These are phyloP conservation scores for Skeletonema grethae DNA, from an alignment of 108 stramenopile species.

Conservation along the genomic window DNA sequence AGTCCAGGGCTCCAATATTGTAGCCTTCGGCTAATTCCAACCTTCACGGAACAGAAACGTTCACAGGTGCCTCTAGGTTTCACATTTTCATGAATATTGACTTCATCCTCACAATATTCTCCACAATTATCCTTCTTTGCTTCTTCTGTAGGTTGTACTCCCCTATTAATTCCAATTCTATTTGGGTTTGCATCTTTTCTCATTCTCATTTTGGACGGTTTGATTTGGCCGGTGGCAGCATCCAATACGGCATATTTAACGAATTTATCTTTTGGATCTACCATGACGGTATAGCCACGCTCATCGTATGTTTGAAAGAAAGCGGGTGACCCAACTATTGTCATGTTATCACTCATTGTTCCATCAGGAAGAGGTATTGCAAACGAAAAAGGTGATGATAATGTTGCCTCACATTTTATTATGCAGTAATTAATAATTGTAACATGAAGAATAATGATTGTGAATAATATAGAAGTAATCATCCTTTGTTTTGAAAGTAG, in stretches of 20 bases:
- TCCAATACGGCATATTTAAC: slow-evolving; percentile 20
- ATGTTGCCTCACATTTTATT: neutral
- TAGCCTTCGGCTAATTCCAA: neutral
- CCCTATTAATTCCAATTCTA: neutral
- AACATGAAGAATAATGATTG: neutral
- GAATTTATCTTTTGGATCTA: slow-evolving; percentile 18
- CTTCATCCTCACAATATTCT: slow-evolving; percentile 9
- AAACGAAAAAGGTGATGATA: slow-evolving; percentile 9
- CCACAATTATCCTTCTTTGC: slow-evolving; percentile 8
- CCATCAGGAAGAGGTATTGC: slow-evolving; percentile 10
- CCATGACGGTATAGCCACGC: slow-evolving; percentile 15
- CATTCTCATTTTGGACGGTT: slow-evolving; percentile 17
- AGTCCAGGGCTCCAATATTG: neutral
- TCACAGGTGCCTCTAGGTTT: neutral
- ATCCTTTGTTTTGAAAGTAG: neutral
- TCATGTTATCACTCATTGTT: slow-evolving; percentile 11
- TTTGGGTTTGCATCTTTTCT: neutral
- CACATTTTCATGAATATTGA: neutral
- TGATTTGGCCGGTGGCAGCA: slow-evolving; percentile 7
- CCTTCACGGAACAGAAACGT: neutral
- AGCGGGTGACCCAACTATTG: slow-evolving; percentile 22
- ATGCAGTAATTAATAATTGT: neutral
- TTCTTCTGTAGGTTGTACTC: slow-evolving; percentile 7
- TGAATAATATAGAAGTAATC: neutral
- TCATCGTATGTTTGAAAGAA: slow-evolving; percentile 12